phyloP scores from a whole-genome alignment of 768 basidiomycete genomes.

The Leccinum imitatum region DNA sequence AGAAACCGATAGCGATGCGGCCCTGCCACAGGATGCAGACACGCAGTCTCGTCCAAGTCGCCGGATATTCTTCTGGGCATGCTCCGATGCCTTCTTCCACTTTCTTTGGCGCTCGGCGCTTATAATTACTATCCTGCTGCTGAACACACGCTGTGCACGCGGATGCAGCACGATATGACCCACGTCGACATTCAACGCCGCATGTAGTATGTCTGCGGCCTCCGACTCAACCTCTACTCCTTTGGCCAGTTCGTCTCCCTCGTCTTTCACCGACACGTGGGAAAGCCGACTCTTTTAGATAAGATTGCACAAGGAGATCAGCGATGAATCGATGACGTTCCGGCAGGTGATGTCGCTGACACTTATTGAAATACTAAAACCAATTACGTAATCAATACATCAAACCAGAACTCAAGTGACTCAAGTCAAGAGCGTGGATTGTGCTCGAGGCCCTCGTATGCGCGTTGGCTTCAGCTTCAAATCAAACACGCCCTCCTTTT shows the following conservation, averaged over 20 bases:
- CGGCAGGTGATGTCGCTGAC: too few species aligned
- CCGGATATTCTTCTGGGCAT: slow-evolving; percentile 92
- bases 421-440: slow-evolving; percentile 1
- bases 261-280: slow-evolving; percentile 97
- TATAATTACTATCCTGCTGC: too few species aligned
- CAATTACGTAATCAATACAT: too few species aligned
- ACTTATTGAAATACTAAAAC: too few species aligned
- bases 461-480: slow-evolving; percentile 7
- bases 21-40: slow-evolving; percentile 31
- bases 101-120: not conserved
- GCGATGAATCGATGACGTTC: slow-evolving; percentile 41
- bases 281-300: slow-evolving; percentile 83
- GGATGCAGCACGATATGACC: slow-evolving; percentile 86
- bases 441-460: slow-evolving; percentile 18
- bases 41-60: too few species aligned
- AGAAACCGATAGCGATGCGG: slow-evolving; percentile 89
- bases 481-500: slow-evolving; percentile 1
- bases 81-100: slow-evolving; percentile 14
- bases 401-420: too few species aligned
- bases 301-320: slow-evolving; percentile 88
- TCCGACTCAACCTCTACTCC: slow-evolving; percentile 93
- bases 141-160: not conserved
- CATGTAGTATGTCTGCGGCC: slow-evolving; percentile 33
- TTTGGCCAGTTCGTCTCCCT: slow-evolving; percentile 96
- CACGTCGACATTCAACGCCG: slow-evolving; percentile 73